Conservation (phyloP, 495 filamentous ascomycete genomes). For the Venustampulla echinocandica region DNA sequence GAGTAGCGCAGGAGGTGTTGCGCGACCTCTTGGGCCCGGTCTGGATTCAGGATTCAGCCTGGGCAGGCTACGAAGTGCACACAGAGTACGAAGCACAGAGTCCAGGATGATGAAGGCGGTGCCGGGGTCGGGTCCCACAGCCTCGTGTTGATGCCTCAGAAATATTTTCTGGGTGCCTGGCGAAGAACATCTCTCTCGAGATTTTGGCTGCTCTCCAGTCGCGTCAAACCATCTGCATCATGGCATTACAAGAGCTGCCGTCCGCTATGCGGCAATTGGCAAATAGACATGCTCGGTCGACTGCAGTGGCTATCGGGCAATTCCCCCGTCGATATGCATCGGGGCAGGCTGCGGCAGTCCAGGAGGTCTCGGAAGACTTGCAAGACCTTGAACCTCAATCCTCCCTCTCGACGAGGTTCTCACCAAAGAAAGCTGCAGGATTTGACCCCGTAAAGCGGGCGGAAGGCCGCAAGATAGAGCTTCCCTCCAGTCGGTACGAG, state of each 20-base stretch:
- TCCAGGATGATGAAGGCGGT: no score
- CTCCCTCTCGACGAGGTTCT: conserved; percentile 30
- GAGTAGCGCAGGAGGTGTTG: no score
- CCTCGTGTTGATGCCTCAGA: not conserved
- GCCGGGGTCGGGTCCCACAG: no score
- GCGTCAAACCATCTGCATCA: conserved; percentile 2
- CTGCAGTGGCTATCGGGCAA: conserved; percentile 17
- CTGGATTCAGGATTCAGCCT: no score
- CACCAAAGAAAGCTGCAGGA: conserved; percentile 30
- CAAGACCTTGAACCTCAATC: conserved; percentile 32
- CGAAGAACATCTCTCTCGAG: conserved; percentile 2
- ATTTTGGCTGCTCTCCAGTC: not conserved
- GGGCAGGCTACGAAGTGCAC: no score
- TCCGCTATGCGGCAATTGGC: conserved; percentile 13
- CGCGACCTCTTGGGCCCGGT: no score
- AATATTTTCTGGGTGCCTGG: not conserved
- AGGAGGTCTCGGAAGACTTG: conserved; percentile 20
- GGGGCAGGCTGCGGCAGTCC: conserved; percentile 25
- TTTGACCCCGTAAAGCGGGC: conserved; percentile 52
- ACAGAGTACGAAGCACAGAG: no score
- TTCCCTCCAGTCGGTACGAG: conserved; percentile 60
- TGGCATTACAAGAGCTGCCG: conserved; percentile 25
- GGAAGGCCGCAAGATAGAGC: conserved; percentile 41
- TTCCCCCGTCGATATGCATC: conserved; percentile 39
- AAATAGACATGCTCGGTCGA: conserved; percentile 22